phyloP scores from a whole-genome alignment of 2,329 filamentous ascomycete genomes.

The Sarocladium kiliense region DNA sequence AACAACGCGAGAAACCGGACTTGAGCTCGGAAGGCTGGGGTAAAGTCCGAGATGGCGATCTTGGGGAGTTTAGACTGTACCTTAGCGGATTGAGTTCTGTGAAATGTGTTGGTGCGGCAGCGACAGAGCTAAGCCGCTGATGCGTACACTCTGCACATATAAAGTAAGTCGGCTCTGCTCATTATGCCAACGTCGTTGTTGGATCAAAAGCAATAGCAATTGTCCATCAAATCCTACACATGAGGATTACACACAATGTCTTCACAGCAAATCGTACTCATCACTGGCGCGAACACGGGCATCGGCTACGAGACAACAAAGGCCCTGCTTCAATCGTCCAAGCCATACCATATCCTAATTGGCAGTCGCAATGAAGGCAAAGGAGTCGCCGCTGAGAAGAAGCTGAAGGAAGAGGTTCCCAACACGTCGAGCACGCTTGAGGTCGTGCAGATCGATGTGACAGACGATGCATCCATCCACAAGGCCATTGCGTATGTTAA shows the following conservation, averaged over 20 bases:
- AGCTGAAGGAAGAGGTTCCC: slow-evolving; percentile 33
- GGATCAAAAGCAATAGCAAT: too few relatives aligned
- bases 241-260: slow-evolving; percentile 12
- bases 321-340: slow-evolving; percentile 37
- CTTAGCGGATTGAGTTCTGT: too few relatives aligned
- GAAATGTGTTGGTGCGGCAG: too few relatives aligned
- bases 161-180: too few relatives aligned
- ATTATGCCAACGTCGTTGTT: too few relatives aligned
- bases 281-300: slow-evolving; percentile 54
- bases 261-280: slow-evolving; percentile 35
- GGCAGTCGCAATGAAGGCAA: slow-evolving; percentile 45
- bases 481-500: slow-evolving; percentile 22
- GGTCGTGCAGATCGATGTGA: slow-evolving; percentile 25
- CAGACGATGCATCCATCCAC: slow-evolving; percentile 25
- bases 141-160: too few relatives aligned
- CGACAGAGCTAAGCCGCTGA: too few relatives aligned
- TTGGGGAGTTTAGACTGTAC: too few relatives aligned
- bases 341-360: slow-evolving; percentile 45
- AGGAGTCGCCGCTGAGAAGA: slow-evolving; percentile 37
- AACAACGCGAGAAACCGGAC: too few relatives aligned
- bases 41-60: too few relatives aligned
- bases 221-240: too few relatives aligned
- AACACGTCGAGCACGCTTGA: slow-evolving; percentile 33
- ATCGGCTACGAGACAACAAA: slow-evolving; percentile 51
- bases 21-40: too few relatives aligned